A percentile compares a stretch with the other conserved stretches of the same genome.
phyloP scores from a whole-genome alignment of 2,329 filamentous ascomycete genomes.

The Tolypocladium tropicale region DNA sequence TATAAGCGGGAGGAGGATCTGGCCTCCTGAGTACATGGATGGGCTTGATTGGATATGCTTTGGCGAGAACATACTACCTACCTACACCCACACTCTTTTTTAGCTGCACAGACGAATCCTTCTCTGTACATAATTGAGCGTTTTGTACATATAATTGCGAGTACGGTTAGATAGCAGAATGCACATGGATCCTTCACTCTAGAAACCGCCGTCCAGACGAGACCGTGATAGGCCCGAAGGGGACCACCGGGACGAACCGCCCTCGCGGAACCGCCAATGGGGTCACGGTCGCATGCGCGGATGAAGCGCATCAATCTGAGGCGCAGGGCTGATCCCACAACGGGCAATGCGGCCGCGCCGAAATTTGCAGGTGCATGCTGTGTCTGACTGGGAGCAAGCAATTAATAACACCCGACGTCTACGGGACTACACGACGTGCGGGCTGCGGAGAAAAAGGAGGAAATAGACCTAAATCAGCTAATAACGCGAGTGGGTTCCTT shows the following conservation, averaged over 20 bases:
- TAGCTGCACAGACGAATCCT: background rate
- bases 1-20: background rate
- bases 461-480: too few relatives aligned
- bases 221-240: background rate
- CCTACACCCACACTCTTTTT: too few relatives aligned
- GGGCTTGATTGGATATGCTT: background rate
- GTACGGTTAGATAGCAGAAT: background rate
- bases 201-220: background rate
- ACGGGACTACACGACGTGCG: too few relatives aligned
- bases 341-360: background rate
- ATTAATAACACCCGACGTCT: too few relatives aligned
- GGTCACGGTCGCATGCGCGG: background rate
- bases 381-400: background rate
- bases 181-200: background rate
- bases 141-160: too few relatives aligned
- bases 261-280: background rate
- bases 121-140: background rate
- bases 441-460: background rate
- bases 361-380: background rate
- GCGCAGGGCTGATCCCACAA: background rate
- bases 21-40: background rate
- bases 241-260: background rate
- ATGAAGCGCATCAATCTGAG: background rate
- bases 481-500: background rate
- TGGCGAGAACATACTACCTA: background rate